Evolutionary conservation across 495 filamentous ascomycete species (phyloP), one percentile per base, ranked within the genome.

Genomic region (Xylaria castorea): DNA sequence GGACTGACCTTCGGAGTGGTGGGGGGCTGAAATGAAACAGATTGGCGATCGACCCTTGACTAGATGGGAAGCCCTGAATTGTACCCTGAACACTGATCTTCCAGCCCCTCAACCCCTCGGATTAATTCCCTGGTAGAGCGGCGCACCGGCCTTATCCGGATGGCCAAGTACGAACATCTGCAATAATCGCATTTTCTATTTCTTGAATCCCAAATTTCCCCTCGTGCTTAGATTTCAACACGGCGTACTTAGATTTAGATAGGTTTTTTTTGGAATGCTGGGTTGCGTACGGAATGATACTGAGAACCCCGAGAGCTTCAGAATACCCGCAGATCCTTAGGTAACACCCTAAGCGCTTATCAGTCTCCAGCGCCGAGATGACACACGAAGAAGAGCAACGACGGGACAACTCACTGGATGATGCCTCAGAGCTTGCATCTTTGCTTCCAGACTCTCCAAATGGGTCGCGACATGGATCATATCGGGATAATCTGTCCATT

Each of bases 361-460:
- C 42, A 51, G 25, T 27, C 38, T 50, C 30, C 30, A 6, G 46
- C 44, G 46, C 46, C 25, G 32, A 68, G 27, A 68, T 68, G 66
- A 27, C 66, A 20, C 50, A 42, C 18, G 22, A 57, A 27, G 66
- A 68, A 27, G 66, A 57, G 48, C 66, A 42, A 18, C 46, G 50
- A 30, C 48, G 50, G 22, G n/a, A n/a, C 6, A 32, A 57, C 50
- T 55, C 66, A 20, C 51, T 57, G 3, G 66, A 68, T 22, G 66
- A 68, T 36, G 48, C 66, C 44, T 68, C 66, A 32, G 66, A 68
- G 36, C 66, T 68, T 42, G 66, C 36, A 8, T 68, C 51, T 16
- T 32, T 68, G 36, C 48, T 68, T 2, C 66, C 66, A 44, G 51
- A 57, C 6, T 68, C 66, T 38, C 66, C 66, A 1, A 30, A 53